Base-by-base conservation (phyloP, 208 protist genomes). In the Crithidia bombi region DNA sequence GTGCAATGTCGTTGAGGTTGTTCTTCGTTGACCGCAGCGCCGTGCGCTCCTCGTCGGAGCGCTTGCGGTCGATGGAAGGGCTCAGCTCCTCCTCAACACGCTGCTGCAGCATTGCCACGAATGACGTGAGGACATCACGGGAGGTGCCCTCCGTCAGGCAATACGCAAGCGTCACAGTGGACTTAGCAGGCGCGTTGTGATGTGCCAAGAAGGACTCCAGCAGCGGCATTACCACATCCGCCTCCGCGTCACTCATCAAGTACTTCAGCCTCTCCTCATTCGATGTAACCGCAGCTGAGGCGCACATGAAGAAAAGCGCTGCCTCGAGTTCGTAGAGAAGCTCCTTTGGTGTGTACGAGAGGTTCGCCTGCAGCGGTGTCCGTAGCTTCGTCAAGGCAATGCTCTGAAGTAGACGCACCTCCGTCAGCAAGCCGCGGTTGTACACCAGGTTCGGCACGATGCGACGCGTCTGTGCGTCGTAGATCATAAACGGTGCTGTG, bases 401-500 rank as follows among this genome's bases (percentile, higher is more conserved):
- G 43, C 79, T 78, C 65, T 89, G 83, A 21, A 85, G 52, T 11
- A 74, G 77, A 11, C 82, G 68, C 15, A 92, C 65, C 41, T 89
- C 75, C 0, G 63, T 38, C 25, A 73, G 54, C n/a, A 73, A 39
- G 14, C 65, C 19, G 36, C 83, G 78, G 55, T 84, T 66, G 65
- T 87, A 86, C 4, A 39, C 26, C 51, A 77, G 73, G 58, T 92
- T 89, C 17, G 68, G 25, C 6, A 82, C 75, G 38, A 92, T 86
- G 52, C 76, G 73, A 28, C 69, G 57, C 14, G 70, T 41, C 35
- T 38, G 64, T 14, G 57, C 46, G 69, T 92, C 82, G 73, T 84
- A 92, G 7, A 86, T 26, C 76, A 86, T 82, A 56, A 83, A 89
- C 12, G 86, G 86, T 0, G 86, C 71, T 30, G 83, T 83, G 69